These are phyloP conservation scores for Puccinia hordei DNA, from an alignment of 1,284 basidiomycete genomes.

Conservation along the genomic window DNA sequence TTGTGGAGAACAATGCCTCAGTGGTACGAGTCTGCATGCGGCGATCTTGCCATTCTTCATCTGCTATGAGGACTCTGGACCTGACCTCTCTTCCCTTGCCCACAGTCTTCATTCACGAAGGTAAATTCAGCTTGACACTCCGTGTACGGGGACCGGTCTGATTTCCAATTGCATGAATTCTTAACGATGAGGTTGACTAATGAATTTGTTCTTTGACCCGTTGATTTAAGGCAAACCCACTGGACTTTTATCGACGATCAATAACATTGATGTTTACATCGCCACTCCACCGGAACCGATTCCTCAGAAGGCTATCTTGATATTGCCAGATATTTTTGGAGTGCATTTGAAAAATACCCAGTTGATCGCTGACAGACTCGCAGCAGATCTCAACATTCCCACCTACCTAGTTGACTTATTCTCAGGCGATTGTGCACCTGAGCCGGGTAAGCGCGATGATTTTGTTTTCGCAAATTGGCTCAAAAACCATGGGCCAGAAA, in stretches of 20 bases:
- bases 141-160: too few relatives aligned
- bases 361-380: conserved; percentile 35
- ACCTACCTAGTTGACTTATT: conserved; percentile 40
- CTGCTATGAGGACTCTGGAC: neutral
- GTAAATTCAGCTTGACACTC: neutral
- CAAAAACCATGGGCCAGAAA: conserved; percentile 5
- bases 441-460: neutral
- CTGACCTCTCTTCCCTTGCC: neutral
- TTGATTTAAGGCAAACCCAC: conserved; percentile 12
- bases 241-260: conserved; percentile 16
- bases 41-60: neutral
- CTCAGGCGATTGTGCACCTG: conserved; percentile 20
- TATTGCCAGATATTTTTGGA: conserved; percentile 42
- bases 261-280: conserved; percentile 36
- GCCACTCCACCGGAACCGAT: conserved; percentile 23
- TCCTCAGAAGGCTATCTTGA: conserved; percentile 39
- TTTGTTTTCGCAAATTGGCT: conserved; percentile 28
- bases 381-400: conserved; percentile 27
- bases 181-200: neutral
- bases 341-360: conserved; percentile 29
- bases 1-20: conserved; percentile 28
- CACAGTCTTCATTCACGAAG: conserved; percentile 35
- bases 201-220: neutral
- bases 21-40: neutral
- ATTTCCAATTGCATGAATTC: neutral